phyloP scores from a whole-genome alignment of 2,329 filamentous ascomycete species.

The Arthrobotrys entomopaga region DNA sequence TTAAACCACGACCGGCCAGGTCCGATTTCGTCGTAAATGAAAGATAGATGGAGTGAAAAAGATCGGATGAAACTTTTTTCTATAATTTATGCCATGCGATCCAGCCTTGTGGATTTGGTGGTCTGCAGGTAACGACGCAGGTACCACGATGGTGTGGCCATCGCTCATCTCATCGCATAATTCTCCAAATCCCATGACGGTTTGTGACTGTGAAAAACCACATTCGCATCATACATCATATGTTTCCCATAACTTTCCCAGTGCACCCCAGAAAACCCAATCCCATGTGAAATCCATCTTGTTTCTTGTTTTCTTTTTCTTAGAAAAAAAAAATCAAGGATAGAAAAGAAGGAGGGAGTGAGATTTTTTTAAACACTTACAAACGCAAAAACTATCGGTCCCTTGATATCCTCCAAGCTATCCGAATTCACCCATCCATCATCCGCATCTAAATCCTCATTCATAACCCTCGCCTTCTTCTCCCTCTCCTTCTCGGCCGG shows the following conservation, averaged over 20 bases:
- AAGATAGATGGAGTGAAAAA: slow-evolving; percentile 17
- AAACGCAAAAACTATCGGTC: slow-evolving; percentile 55
- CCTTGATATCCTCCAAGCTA: slow-evolving; percentile 45
- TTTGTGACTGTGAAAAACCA: background rate
- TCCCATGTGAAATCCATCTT: slow-evolving; percentile 5
- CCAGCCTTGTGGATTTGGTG: slow-evolving; percentile 31
- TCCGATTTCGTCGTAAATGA: background rate
- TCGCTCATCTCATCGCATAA: slow-evolving; percentile 29
- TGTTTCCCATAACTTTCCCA: background rate
- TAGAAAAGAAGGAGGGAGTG: background rate
- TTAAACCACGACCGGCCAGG: background rate
- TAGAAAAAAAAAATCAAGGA: no score
- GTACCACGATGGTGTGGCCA: slow-evolving; percentile 23
- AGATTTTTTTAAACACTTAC: slow-evolving; percentile 39
- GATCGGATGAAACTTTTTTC: slow-evolving; percentile 50
- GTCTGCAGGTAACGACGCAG: slow-evolving; percentile 48
- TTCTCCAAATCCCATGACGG: slow-evolving; percentile 38
- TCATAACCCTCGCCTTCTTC: slow-evolving; percentile 42
- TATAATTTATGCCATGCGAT: slow-evolving; percentile 20
- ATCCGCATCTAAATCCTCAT: slow-evolving; percentile 68
- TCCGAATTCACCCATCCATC: slow-evolving; percentile 79
- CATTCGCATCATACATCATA: no score
- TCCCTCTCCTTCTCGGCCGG: slow-evolving; percentile 58
- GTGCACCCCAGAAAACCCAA: background rate
- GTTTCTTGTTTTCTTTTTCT: background rate